Base-by-base conservation (phyloP, 306 rosid genomes). In the Canavalia ensiformis region DNA sequence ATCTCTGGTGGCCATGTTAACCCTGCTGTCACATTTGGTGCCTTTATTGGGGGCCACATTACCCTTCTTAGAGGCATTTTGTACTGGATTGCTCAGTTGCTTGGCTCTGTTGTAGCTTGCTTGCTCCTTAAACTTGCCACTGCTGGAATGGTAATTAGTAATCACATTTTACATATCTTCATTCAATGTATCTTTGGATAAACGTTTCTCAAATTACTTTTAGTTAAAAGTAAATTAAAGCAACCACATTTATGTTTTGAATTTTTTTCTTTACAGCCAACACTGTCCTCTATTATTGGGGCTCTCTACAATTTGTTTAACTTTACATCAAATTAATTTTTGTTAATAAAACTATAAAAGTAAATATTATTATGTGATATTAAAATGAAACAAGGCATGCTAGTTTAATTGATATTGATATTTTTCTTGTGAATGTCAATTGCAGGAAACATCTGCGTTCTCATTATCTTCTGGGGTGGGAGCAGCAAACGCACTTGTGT, bases 1-100 rank as follows among this genome's bases (percentile, higher is more conserved):
- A 92, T 89, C 64, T 91, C 97, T 0, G 95, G 94, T 7, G 95
- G 94, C 0, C 97, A 91, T 57, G 97, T 92, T 9, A 92, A 92
- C 82, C 97, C 95, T 25, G 95, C 92, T 10, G 95, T 92, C 33
- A 92, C 97, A 6, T 91, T 92, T 64, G 97, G 97, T 5, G 90
- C 88, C 39, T 87, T 91, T 57, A 34, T 92, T n/a, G 97, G 97
- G 1, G 97, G 97, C 33, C 91, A 92, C 88, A 91, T 92, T 83
- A 56, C 84, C 54, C 83, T 92, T 44, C 4, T 89, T 6, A 91
- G 89, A 82, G 82, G 86, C 78, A 11, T 91, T 74, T 68, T 91
- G 87, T 91, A 92, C 72, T 89, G 95, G 95, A 91, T 92, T 39
- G 97, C 95, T 67, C 97, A 92, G 87, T 81, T 91, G 82, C 95